A percentile compares a stretch with the other conserved stretches of the same genome.
phyloP scores from a whole-genome alignment of 768 basidiomycete species.

The Rhizopogon roseolus region DNA sequence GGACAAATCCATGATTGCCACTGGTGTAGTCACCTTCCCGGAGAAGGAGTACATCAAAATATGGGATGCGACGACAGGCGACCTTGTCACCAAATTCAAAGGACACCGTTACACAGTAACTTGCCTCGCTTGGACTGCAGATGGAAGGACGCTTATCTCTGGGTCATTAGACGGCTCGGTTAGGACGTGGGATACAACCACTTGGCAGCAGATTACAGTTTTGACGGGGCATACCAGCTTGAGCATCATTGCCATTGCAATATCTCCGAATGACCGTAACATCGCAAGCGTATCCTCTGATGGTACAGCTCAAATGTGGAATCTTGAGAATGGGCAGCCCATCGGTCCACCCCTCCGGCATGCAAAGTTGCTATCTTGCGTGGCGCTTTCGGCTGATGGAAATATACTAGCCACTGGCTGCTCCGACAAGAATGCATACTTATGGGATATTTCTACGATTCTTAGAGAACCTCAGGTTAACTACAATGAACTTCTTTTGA shows the following conservation, averaged over 20 bases:
- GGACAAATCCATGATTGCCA: background rate
- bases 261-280: slow-evolving; percentile 13
- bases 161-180: too few species aligned
- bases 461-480: too few species aligned
- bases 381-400: background rate
- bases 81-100: background rate
- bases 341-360: slow-evolving; percentile 2
- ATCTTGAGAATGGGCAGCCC: slow-evolving; percentile 2
- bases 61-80: background rate
- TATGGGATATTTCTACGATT: too few species aligned
- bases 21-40: background rate
- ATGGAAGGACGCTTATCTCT: too few species aligned
- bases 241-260: slow-evolving; percentile 13
- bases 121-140: too few species aligned
- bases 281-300: slow-evolving; percentile 10
- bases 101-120: background rate
- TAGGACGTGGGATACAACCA: too few species aligned
- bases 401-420: too few species aligned
- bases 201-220: too few species aligned
- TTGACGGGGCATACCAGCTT: slow-evolving; percentile 4
- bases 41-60: background rate
- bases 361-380: background rate
- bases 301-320: slow-evolving; percentile 3
- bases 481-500: too few species aligned
- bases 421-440: too few species aligned